Evolutionary conservation across 345 rosid species (phyloP).

Genomic region (Alliaria petiolata): DNA sequence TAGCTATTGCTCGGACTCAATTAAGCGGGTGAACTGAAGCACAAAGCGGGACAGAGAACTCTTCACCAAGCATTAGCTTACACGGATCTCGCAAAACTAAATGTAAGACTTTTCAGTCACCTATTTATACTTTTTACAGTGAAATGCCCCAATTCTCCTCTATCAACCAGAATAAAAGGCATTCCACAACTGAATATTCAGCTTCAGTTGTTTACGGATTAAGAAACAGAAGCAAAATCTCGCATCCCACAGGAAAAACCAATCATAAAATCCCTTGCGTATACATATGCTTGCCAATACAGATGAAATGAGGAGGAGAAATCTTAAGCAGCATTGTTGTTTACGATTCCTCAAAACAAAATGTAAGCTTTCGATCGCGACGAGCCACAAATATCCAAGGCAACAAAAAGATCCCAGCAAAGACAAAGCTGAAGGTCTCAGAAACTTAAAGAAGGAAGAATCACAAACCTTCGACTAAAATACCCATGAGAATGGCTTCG

Average conservation of each 20-base stretch:
- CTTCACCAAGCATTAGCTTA: background rate
- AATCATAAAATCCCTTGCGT: background rate
- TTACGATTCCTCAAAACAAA: too few relatives aligned
- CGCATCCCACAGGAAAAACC: background rate
- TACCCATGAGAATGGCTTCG: slow-evolving; percentile 85
- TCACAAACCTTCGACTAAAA: slow-evolving; percentile 80
- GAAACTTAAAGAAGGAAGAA: slow-evolving; percentile 30
- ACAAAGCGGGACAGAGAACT: background rate
- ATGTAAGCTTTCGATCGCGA: background rate
- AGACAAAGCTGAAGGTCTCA: background rate
- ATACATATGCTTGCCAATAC: too few relatives aligned
- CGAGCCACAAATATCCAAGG: background rate
- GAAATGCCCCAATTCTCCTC: background rate
- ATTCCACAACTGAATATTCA: background rate
- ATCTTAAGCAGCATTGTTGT: too few relatives aligned
- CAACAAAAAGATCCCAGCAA: background rate
- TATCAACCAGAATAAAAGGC: background rate
- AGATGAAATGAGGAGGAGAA: background rate
- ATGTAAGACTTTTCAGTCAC: background rate
- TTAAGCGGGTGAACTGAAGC: background rate
- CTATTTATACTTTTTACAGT: background rate
- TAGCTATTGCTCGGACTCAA: background rate
- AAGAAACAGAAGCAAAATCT: background rate
- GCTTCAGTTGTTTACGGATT: background rate
- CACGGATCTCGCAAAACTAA: background rate